Evolutionary conservation across 2,329 filamentous ascomycete species (phyloP), one percentile per base, ranked within the genome.

Genomic region (Colletotrichum sp.): DNA sequence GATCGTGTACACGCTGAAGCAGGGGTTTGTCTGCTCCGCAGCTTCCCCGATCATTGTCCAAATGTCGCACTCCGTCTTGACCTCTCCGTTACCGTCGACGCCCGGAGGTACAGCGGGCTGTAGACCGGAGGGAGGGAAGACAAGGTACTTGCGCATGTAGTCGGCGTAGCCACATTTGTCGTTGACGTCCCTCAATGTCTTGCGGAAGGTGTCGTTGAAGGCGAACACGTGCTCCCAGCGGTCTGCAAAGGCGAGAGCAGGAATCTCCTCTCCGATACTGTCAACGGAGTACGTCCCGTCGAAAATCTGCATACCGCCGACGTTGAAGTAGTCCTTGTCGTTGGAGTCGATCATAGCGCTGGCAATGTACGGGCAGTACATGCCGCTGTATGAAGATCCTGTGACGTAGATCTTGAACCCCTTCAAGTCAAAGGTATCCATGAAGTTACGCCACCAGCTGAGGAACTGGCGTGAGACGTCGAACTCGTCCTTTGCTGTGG

Each of bases 401-500:
- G 93, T 89, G 73, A 97, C 90, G 83, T 94, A 96, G 12, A 95
- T 89, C 78, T 94, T 94, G 79, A 90, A 91, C 15, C 90, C 89
- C 24, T 94, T 88, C 80, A 95, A 87, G n/a, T 85, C 87, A 79
- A 96, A 96, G 0, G 92, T 92, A 39, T 94, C 88, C 74, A 95
- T 85, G 79, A 95, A 96, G 85, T 95, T 95, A 85, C 93, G 93
- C 89, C 92, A 96, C 85, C 95, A 97, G 66, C 93, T 93, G 18
- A 94, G 87, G 82, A 96, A 95, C 79, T 96, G 90, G n/a, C 86
- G 84, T 0, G 93, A 93, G 2, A 94, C 88, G 78, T 95, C 93
- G 34, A 91, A 89, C 78, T 95, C 92, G 79, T 90, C 90, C 6
- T 87, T 91, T 12, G 93, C 93, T 0, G 90, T 94, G 5, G 92